These are phyloP conservation scores for Fusarium proliferatum DNA, from an alignment of 2,329 filamentous ascomycete genomes.

Conservation along the genomic window DNA sequence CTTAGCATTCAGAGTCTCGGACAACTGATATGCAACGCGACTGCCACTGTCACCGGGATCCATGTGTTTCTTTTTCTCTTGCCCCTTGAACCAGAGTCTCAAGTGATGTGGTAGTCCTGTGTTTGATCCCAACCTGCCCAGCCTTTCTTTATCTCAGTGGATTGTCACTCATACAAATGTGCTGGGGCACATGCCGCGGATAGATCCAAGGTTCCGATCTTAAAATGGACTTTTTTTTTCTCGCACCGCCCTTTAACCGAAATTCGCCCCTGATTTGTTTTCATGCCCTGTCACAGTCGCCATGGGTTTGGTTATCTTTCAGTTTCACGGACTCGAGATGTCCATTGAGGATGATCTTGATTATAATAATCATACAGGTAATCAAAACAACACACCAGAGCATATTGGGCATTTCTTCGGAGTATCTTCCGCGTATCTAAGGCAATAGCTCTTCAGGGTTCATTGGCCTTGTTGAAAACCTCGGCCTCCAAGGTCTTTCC, in stretches of 20 bases:
- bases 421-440: not conserved
- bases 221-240: not conserved
- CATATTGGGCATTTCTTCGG: not conserved
- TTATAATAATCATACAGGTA: not conserved
- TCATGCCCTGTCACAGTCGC: slow-evolving; percentile 6
- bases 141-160: slow-evolving; percentile 9
- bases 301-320: slow-evolving; percentile 26
- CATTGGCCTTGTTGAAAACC: not conserved
- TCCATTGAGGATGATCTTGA: slow-evolving; percentile 8
- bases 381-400: slow-evolving; percentile 14
- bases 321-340: slow-evolving; percentile 5
- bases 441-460: slow-evolving; percentile 7
- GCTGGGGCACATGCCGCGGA: slow-evolving; percentile 29
- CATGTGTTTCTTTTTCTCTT: slow-evolving; percentile 1
- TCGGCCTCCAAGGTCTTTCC: not conserved
- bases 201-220: slow-evolving; percentile 30
- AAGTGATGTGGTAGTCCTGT: slow-evolving; percentile 11
- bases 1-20: not conserved
- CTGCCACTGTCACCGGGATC: not conserved
- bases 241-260: slow-evolving; percentile 23
- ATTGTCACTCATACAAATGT: slow-evolving; percentile 5
- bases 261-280: slow-evolving; percentile 25
- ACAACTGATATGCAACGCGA: not conserved
- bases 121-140: not conserved
- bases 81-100: slow-evolving; percentile 3